phyloP scores from a whole-genome alignment of 192 early-diverging fungal species.

The Obelidium mucronatum region DNA sequence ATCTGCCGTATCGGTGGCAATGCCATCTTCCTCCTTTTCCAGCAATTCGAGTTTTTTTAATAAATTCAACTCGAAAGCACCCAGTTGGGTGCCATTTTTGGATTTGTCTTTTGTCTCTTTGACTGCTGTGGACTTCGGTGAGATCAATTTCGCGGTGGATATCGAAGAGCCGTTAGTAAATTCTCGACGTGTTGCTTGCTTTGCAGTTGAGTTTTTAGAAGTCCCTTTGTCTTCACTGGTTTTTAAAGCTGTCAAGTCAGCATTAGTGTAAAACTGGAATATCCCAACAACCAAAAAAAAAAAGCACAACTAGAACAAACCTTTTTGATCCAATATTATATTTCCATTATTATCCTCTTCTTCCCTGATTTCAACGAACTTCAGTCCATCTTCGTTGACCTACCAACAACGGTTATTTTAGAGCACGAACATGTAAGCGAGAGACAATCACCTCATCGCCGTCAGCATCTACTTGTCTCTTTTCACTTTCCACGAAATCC shows the following conservation, averaged over 20 bases:
- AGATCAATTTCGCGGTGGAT: neutral
- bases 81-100: slow-evolving; percentile 28
- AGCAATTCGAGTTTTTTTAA: neutral
- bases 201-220: no score
- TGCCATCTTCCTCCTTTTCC: neutral
- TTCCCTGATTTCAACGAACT: slow-evolving; percentile 79
- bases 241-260: no score
- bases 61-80: slow-evolving; percentile 39
- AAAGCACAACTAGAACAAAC: neutral
- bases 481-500: no score
- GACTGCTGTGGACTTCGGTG: neutral
- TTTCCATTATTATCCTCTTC: slow-evolving; percentile 58
- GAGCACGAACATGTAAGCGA: slow-evolving; percentile 9
- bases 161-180: no score
- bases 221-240: no score
- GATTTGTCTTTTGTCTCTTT: neutral
- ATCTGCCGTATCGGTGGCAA: neutral
- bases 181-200: no score
- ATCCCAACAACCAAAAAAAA: neutral
- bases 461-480: slow-evolving; percentile 38
- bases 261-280: no score
- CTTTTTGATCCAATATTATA: slow-evolving; percentile 12
- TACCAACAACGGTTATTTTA: no score
- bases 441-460: slow-evolving; percentile 47
- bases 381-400: slow-evolving; percentile 80